Conservation (phyloP, 345 rosid species). For the Clausena lansium region DNA sequence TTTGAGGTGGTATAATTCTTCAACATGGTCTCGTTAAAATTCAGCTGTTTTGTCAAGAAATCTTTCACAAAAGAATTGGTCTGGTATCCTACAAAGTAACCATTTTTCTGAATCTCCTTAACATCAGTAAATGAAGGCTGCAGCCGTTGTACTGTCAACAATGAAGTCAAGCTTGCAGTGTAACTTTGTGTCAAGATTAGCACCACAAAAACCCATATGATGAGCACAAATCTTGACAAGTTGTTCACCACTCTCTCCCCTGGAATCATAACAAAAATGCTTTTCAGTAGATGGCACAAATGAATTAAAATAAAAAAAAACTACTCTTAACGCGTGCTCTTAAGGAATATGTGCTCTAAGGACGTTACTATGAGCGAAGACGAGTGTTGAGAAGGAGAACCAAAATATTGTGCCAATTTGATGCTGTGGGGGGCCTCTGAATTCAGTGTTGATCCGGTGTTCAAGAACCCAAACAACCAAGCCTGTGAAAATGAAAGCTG, state of each 20-base stretch:
- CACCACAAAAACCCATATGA: constrained; percentile 51
- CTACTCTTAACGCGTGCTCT: neutral
- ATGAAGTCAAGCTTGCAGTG: constrained; percentile 48
- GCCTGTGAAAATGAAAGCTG: constrained; percentile 40
- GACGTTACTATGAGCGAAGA: constrained; percentile 46
- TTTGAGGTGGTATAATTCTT: constrained; percentile 4
- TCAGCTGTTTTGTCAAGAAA: neutral
- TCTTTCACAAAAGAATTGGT: constrained; percentile 25
- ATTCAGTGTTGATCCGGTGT: constrained; percentile 30
- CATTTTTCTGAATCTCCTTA: constrained; percentile 6
- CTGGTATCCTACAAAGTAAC: constrained; percentile 34
- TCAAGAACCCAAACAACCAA: constrained; percentile 54
- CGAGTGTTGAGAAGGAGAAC: constrained; percentile 54
- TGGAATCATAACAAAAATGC: constrained; percentile 5
- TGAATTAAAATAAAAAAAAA: neutral
- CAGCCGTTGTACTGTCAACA: constrained; percentile 42
- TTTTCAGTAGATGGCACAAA: neutral
- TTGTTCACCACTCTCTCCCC: constrained; percentile 49
- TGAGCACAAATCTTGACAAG: constrained; percentile 44
- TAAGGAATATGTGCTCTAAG: neutral
- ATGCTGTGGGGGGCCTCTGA: constrained; percentile 38
- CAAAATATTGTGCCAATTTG: constrained; percentile 39
- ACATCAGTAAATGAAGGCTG: constrained; percentile 21
- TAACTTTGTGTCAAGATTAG: constrained; percentile 50
- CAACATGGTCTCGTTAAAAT: constrained; percentile 13